Conservation (phyloP, 2,329 filamentous ascomycete genomes). For the Huntiella abstrusa region DNA sequence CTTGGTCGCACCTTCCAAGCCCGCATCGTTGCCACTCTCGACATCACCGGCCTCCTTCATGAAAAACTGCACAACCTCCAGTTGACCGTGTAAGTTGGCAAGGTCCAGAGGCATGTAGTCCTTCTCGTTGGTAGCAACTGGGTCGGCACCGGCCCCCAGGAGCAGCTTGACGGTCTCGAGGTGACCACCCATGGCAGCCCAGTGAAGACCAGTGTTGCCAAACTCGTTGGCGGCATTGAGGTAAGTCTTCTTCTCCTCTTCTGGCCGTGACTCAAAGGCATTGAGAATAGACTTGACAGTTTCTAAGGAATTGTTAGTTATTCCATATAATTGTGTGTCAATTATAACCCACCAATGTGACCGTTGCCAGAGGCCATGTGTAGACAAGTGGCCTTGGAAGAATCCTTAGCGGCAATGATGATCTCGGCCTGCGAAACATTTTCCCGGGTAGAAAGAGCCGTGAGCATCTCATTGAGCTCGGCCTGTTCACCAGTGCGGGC, state of each 20-base stretch:
- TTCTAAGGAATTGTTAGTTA: constrained; percentile 17
- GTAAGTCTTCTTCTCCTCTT: constrained; percentile 27
- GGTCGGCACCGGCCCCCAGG: constrained; percentile 52
- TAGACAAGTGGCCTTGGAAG: constrained; percentile 59
- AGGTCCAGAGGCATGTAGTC: constrained; percentile 67
- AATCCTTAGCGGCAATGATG: constrained; percentile 51
- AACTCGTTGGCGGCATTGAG: constrained; percentile 56
- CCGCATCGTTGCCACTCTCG: constrained; percentile 24
- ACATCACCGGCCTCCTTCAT: constrained; percentile 28
- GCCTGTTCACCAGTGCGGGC: constrained; percentile 57
- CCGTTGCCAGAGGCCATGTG: constrained; percentile 93
- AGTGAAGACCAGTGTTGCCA: constrained; percentile 84
- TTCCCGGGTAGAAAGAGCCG: constrained; percentile 42
- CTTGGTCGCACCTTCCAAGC: constrained; percentile 16
- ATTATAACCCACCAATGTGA: constrained; percentile 43
- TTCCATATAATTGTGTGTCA: background rate
- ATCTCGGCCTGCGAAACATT: constrained; percentile 41
- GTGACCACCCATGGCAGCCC: constrained; percentile 82
- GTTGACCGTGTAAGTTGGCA: constrained; percentile 51
- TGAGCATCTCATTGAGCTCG: constrained; percentile 43
- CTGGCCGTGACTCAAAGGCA: constrained; percentile 23
- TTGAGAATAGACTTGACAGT: constrained; percentile 26
- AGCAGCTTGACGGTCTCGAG: constrained; percentile 61
- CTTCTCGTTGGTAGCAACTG: constrained; percentile 60
- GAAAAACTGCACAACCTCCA: constrained; percentile 44